These are phyloP conservation scores for Endoconidiophora laricicola DNA, from an alignment of 2,329 filamentous ascomycete genomes.

Conservation along the genomic window DNA sequence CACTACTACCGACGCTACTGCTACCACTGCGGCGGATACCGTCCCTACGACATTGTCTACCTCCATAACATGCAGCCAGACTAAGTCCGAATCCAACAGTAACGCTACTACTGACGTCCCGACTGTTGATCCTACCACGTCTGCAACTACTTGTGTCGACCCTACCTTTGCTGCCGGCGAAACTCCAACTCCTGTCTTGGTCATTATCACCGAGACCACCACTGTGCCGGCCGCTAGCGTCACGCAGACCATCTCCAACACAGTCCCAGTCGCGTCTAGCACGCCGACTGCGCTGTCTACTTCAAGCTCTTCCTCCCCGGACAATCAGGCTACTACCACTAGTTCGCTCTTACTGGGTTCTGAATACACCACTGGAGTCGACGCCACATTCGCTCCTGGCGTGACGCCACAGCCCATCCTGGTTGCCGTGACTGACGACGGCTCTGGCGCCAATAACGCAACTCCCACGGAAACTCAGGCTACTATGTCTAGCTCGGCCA, in stretches of 20 bases:
- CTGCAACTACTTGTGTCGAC: constrained; percentile 3
- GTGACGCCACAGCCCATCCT: constrained; percentile 10
- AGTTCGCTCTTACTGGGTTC: background rate
- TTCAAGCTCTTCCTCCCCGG: no score
- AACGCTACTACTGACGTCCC: background rate
- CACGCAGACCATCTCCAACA: background rate
- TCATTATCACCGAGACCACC: background rate
- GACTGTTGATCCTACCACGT: background rate
- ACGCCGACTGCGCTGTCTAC: background rate
- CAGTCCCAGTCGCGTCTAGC: background rate
- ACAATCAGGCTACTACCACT: background rate
- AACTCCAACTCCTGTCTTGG: constrained; percentile 4
- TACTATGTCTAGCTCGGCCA: background rate
- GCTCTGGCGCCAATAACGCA: background rate
- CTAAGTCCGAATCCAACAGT: background rate
- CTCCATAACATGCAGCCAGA: background rate
- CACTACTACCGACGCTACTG: background rate
- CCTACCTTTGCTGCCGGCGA: constrained; percentile 4
- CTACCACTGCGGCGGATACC: background rate
- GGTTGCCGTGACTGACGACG: background rate
- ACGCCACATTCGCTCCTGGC: constrained; percentile 5
- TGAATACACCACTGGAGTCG: constrained; percentile 3
- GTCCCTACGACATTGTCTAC: background rate
- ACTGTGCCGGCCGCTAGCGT: background rate
- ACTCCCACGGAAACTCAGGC: background rate